A percentile compares a stretch with the other conserved stretches of the same genome.
Evolutionary conservation across 2,329 filamentous ascomycete genomes (phyloP).

Genomic region (Nigrospora sphaerica): DNA sequence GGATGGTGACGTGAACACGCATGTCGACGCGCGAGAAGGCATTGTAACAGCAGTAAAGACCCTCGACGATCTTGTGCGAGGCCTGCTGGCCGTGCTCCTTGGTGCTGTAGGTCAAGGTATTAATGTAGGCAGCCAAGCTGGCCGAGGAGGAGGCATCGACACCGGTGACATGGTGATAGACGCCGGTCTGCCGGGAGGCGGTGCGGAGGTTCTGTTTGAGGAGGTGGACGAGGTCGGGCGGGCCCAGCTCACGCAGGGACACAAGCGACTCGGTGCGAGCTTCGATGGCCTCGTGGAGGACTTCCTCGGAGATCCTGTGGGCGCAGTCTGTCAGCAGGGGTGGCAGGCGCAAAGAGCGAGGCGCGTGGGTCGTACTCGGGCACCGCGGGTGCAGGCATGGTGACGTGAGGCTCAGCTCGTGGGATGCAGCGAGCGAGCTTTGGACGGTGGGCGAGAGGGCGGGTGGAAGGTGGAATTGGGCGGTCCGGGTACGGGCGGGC

Average conservation of each 20-base stretch:
- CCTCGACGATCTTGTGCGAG: slow-evolving; percentile 81
- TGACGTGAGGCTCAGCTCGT: slow-evolving; percentile 1
- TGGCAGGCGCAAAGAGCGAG: not conserved
- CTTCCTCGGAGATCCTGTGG: slow-evolving; percentile 82
- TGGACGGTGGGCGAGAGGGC: too few relatives aligned
- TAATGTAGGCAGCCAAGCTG: slow-evolving; percentile 95
- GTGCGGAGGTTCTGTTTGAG: slow-evolving; percentile 65
- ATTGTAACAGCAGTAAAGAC: slow-evolving; percentile 98
- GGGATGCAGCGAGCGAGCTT: too few relatives aligned
- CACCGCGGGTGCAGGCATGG: slow-evolving; percentile 25
- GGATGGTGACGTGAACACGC: slow-evolving; percentile 96
- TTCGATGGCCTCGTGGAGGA: slow-evolving; percentile 85
- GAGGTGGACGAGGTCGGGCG: slow-evolving; percentile 91
- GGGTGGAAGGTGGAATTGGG: too few relatives aligned
- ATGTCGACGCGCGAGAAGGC: slow-evolving; percentile 96
- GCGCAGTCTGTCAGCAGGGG: not conserved
- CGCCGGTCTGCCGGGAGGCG: slow-evolving; percentile 66
- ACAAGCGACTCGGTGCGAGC: slow-evolving; percentile 84
- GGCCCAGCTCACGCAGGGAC: slow-evolving; percentile 83
- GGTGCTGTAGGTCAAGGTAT: slow-evolving; percentile 80
- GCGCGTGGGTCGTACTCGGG: slow-evolving; percentile 18
- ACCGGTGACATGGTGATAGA: slow-evolving; percentile 97
- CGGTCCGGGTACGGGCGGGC: too few relatives aligned
- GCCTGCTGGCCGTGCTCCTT: slow-evolving; percentile 71
- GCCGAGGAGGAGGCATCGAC: slow-evolving; percentile 96